Conservation (phyloP, 2,329 filamentous ascomycete species). For the Verticillium zaregamsianum region DNA sequence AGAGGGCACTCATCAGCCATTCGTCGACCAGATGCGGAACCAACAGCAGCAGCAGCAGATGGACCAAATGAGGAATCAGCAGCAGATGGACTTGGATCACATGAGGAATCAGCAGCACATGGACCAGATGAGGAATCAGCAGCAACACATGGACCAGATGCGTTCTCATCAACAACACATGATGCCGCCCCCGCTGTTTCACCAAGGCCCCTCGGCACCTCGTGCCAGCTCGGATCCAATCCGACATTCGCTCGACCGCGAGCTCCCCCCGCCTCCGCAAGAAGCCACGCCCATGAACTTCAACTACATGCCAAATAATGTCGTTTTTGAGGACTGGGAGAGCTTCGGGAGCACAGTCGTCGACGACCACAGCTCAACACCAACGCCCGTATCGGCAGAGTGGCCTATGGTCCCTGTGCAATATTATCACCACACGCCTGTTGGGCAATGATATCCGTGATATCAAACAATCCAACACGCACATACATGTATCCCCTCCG, state of each 20-base stretch:
- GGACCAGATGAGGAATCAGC: neutral
- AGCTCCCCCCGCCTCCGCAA: slow-evolving; percentile 13
- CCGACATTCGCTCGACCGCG: slow-evolving; percentile 12
- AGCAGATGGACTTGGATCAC: neutral
- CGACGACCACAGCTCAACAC: slow-evolving; percentile 19
- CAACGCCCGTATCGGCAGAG: slow-evolving; percentile 15
- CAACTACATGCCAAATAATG: slow-evolving; percentile 33
- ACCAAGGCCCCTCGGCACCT: slow-evolving; percentile 1
- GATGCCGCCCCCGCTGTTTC: slow-evolving; percentile 11
- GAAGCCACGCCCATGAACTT: slow-evolving; percentile 32
- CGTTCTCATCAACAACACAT: slow-evolving; percentile 2
- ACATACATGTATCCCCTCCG: neutral
- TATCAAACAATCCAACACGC: neutral
- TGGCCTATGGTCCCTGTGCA: slow-evolving; percentile 20
- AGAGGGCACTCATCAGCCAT: slow-evolving; percentile 6
- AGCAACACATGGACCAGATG: neutral
- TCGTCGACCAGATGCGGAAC: slow-evolving; percentile 11
- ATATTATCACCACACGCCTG: slow-evolving; percentile 15
- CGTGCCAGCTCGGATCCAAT: slow-evolving; percentile 10
- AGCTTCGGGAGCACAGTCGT: slow-evolving; percentile 29
- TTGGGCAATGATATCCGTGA: slow-evolving; percentile 9
- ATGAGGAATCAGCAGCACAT: neutral
- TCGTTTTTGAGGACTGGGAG: slow-evolving; percentile 38
- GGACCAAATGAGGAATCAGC: neutral
- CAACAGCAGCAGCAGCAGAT: slow-evolving; percentile 6